Evolutionary conservation across 2,329 filamentous ascomycete species (phyloP).

Genomic region (Fragosphaeria purpurea): DNA sequence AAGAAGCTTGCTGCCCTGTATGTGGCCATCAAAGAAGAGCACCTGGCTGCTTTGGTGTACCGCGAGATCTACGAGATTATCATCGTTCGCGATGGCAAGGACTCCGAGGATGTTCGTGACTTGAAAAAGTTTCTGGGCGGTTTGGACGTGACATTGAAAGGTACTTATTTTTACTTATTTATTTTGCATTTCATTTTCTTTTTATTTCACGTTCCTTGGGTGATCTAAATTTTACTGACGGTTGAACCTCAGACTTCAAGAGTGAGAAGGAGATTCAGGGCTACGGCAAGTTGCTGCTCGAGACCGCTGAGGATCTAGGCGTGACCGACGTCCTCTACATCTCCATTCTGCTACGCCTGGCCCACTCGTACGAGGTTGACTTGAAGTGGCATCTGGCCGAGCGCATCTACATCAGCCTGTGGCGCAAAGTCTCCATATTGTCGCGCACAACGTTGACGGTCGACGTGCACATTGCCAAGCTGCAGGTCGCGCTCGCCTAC

Average conservation of each 20-base stretch:
- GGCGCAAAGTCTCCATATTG: slow-evolving; percentile 26
- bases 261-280: slow-evolving; percentile 19
- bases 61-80: slow-evolving; percentile 26
- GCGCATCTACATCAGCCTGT: slow-evolving; percentile 28
- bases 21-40: slow-evolving; percentile 24
- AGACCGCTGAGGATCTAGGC: slow-evolving; percentile 25
- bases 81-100: slow-evolving; percentile 21
- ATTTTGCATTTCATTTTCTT: too few species aligned
- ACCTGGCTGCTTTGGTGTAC: slow-evolving; percentile 22
- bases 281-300: slow-evolving; percentile 25
- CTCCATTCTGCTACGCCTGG: slow-evolving; percentile 25
- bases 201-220: neutral
- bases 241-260: neutral
- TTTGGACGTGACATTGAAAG: slow-evolving; percentile 24
- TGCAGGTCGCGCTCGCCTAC: slow-evolving; percentile 29
- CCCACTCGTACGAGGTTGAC: slow-evolving; percentile 23
- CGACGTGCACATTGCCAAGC: slow-evolving; percentile 26
- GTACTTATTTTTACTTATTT: slow-evolving; percentile 8
- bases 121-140: slow-evolving; percentile 23
- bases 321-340: slow-evolving; percentile 23
- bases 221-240: neutral
- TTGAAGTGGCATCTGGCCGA: slow-evolving; percentile 25
- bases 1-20: slow-evolving; percentile 27
- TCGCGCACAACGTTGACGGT: slow-evolving; percentile 20
- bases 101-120: slow-evolving; percentile 19